phyloP scores from a whole-genome alignment of 1,139 yeast genomes.

The Petasospora fabianii region DNA sequence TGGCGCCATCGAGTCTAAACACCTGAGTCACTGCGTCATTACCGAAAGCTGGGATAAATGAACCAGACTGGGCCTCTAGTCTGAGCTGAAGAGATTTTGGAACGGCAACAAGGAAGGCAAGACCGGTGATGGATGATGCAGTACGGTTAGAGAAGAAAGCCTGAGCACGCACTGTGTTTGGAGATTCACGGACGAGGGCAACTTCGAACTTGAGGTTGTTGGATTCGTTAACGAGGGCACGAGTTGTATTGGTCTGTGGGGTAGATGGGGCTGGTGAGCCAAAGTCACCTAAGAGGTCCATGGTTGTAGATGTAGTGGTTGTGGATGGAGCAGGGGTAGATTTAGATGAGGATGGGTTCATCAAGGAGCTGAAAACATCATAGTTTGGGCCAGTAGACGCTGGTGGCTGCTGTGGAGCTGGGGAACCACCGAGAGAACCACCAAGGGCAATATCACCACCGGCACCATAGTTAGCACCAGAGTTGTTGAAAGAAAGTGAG shows the following conservation, averaged over 20 bases:
- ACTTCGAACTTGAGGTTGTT: conserved; percentile 51
- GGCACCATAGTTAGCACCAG: conserved; percentile 30
- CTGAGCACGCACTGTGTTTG: conserved; percentile 41
- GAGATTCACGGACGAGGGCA: conserved; percentile 36
- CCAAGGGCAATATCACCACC: conserved; percentile 42
- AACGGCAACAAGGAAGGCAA: conserved; percentile 77
- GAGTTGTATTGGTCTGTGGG: conserved; percentile 12
- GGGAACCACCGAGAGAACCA: conserved; percentile 26
- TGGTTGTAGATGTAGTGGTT: conserved; percentile 5
- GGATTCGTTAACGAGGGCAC: conserved; percentile 41
- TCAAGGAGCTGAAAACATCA: conserved; percentile 31
- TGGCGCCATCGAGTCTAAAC: conserved; percentile 54
- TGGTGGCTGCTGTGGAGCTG: conserved; percentile 21
- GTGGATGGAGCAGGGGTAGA: conserved; percentile 21
- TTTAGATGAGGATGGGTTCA: conserved; percentile 3
- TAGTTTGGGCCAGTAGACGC: conserved; percentile 26
- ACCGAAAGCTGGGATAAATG: conserved; percentile 46
- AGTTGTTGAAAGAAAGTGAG: conserved; percentile 48
- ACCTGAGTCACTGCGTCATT: conserved; percentile 57
- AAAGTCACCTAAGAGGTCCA: not conserved
- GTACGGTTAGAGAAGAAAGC: conserved; percentile 44
- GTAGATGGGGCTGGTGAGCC: conserved; percentile 5
- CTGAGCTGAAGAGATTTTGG: conserved; percentile 67
- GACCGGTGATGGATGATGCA: conserved; percentile 44
- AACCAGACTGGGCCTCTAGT: conserved; percentile 68